Base-by-base conservation (phyloP, 352 stramenopile species). In the Phytopythium litorale region DNA sequence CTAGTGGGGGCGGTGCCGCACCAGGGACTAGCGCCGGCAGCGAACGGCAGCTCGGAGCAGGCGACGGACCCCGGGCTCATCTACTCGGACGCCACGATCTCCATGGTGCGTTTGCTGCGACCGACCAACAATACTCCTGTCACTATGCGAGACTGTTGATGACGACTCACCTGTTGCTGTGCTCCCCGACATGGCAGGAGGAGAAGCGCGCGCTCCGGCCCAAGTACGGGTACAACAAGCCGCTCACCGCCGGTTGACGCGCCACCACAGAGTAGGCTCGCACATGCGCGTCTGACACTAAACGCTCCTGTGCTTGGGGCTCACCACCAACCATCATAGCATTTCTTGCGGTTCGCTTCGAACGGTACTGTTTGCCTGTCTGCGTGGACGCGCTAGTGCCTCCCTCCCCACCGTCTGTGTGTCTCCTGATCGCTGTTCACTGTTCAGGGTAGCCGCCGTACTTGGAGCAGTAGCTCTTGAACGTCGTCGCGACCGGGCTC, bases 401-500 rank as follows among this genome's bases (percentile, higher is more conserved):
- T 51, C 55, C 19, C 40, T 37, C 25, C 19, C 40, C 16, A 30
- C 25, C 55, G 35, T 19, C 1, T 49, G 35, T 45, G 38, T 28
- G 25, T 52, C 40, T 60, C 51, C 8, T 40, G n/a, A 15, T n/a
- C 15, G 12, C 23, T 48, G 5, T 48, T 59, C 61, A 87, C 13
- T 66, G 57, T 18, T 91, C 82, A 57, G 84, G 78, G 40, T 94
- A 94, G 18, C 86, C 86, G 45, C 86, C 86, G 55, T 94, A 94
- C 64, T 92, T 94, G 25, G 86, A 94, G 79, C 86, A 94, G 49
- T 92, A 92, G 58, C 76, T 80, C 62, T 84, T 88, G 71, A 91
- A 90, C 21, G 78, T 75, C 46, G 73, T 69, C 50, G 67, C 68
- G 28, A 65, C 70, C 13, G 76, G 67, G 19, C 66, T 80, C 16